Percentiles rank a stretch among this genome's conserved stretches.
Conservation (phyloP, 163 green algal genomes). For the Coccomyxa subellipsoidea region DNA sequence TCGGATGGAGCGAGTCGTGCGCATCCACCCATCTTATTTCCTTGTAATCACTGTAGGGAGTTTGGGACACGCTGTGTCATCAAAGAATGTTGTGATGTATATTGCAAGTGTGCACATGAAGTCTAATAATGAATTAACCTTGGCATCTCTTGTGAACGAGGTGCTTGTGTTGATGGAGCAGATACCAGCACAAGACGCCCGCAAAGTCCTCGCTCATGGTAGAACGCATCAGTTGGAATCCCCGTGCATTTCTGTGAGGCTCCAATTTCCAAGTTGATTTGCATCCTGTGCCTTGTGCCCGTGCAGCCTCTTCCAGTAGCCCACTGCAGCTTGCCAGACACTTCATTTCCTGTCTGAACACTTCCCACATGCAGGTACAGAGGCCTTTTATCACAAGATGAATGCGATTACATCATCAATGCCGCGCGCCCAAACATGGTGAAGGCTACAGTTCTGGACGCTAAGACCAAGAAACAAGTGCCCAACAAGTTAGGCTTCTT, state of each 20-base stretch:
- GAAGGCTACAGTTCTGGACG: slow-evolving; percentile 55
- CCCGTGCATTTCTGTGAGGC: slow-evolving; percentile 50
- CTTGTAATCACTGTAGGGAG: neutral
- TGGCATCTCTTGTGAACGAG: neutral
- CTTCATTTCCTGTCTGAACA: neutral
- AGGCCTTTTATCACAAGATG: slow-evolving; percentile 54
- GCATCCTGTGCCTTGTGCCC: no score
- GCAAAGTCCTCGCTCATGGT: slow-evolving; percentile 17
- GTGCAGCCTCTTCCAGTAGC: no score
- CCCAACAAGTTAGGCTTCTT: neutral
- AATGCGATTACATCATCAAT: slow-evolving; percentile 67
- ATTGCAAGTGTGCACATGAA: neutral
- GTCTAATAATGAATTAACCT: neutral
- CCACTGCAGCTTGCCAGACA: no score
- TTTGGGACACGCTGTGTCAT: no score
- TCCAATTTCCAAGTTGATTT: no score
- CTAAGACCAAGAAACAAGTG: neutral
- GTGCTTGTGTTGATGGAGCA: neutral
- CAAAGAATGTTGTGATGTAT: no score
- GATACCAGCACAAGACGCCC: neutral
- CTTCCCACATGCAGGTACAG: slow-evolving; percentile 38
- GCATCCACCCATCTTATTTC: neutral
- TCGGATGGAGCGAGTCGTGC: slow-evolving; percentile 5
- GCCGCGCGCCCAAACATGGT: slow-evolving; percentile 37
- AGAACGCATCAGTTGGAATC: slow-evolving; percentile 49